Evolutionary conservation across 2,329 filamentous ascomycete species (phyloP).

Genomic region (Cercospora sp.): DNA sequence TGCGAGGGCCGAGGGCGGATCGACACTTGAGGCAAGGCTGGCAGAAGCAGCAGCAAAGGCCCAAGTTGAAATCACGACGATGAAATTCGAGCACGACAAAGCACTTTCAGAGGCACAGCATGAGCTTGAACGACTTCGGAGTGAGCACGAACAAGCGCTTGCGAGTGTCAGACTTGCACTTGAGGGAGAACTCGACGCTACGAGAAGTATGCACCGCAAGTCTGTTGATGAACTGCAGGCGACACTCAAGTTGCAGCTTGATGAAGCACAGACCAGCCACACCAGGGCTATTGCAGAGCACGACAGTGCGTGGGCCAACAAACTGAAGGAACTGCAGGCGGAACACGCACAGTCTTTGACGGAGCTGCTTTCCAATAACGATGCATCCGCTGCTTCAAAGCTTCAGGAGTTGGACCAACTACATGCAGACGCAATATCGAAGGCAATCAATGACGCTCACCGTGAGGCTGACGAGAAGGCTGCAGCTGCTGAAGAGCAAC

Average conservation of each 20-base stretch:
- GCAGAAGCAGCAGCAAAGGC: conserved; percentile 24
- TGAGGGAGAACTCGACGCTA: conserved; percentile 12
- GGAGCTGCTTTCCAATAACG: conserved; percentile 21
- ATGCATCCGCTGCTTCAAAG: conserved; percentile 19
- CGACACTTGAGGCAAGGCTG: conserved; percentile 17
- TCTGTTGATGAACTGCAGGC: conserved; percentile 17
- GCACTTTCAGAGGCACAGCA: conserved; percentile 17
- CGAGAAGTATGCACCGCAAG: conserved; percentile 5
- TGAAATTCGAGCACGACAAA: conserved; percentile 19
- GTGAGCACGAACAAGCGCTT: conserved; percentile 23
- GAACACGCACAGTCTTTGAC: conserved; percentile 26
- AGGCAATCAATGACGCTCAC: conserved; percentile 21
- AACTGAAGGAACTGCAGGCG: conserved; percentile 25
- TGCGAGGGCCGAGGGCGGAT: conserved; percentile 18
- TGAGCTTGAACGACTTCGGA: conserved; percentile 22
- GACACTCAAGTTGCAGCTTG: conserved; percentile 17
- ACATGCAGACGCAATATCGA: conserved; percentile 19
- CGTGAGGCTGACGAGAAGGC: conserved; percentile 24
- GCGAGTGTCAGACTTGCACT: conserved; percentile 15
- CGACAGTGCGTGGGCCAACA: conserved; percentile 28
- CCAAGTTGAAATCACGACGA: conserved; percentile 6
- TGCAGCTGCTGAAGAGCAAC: conserved; percentile 21
- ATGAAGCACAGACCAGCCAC: conserved; percentile 22
- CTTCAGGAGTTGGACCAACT: conserved; percentile 18
- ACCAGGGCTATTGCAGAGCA: conserved; percentile 24